Evolutionary conservation across 371 early-diverging fungal genomes (phyloP).

Genomic region (Mortierella sp.): DNA sequence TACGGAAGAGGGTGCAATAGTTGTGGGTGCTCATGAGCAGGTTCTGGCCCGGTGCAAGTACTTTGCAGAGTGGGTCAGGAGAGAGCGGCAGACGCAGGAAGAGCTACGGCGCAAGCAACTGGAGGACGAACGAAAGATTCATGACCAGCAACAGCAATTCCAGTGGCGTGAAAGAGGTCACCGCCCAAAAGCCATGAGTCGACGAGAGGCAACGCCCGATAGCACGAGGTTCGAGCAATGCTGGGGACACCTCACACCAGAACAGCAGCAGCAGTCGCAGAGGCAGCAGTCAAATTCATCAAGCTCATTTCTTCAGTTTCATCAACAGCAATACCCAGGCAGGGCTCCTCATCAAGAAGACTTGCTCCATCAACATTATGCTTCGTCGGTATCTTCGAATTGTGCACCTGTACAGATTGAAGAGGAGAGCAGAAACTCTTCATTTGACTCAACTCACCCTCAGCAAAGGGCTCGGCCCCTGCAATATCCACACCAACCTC

Average conservation of each 20-base stretch:
- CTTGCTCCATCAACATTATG: neutral
- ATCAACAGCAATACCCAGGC: neutral
- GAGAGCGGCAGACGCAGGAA: slow-evolving; percentile 14
- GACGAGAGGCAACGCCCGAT: neutral
- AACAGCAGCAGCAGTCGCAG: slow-evolving; percentile 2
- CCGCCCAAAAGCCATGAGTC: too few species aligned
- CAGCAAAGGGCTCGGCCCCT: neutral
- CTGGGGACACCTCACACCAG: neutral
- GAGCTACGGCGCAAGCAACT: slow-evolving; percentile 17
- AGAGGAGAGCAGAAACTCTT: neutral
- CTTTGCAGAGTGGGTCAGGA: slow-evolving; percentile 30
- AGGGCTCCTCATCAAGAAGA: neutral
- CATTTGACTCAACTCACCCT: neutral
- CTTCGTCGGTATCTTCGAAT: too few species aligned
- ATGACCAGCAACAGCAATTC: slow-evolving; percentile 12
- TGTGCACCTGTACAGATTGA: too few species aligned
- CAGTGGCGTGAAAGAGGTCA: neutral
- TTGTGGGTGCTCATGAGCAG: slow-evolving; percentile 26
- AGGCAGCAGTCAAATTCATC: neutral
- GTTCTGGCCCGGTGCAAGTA: slow-evolving; percentile 4
- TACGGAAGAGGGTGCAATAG: neutral
- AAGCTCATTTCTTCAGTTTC: neutral
- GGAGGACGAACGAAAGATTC: slow-evolving; percentile 24
- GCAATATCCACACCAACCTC: neutral
- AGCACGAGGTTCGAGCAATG: neutral